These are phyloP conservation scores for Fusarium xyrophilum DNA, from an alignment of 2,329 filamentous ascomycete genomes.

Conservation along the genomic window DNA sequence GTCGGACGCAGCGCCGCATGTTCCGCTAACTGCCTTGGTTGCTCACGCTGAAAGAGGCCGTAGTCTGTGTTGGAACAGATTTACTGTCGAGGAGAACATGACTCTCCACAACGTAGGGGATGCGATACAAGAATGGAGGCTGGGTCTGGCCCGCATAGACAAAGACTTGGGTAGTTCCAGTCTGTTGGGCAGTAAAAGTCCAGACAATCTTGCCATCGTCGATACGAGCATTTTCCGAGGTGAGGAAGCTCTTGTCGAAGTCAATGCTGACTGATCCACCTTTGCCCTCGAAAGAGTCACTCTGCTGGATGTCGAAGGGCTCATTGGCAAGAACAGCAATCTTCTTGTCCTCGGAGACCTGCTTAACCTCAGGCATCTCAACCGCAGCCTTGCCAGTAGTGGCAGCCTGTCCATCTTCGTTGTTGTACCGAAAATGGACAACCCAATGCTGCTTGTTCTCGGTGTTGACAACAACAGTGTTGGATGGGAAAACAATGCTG, in stretches of 20 bases:
- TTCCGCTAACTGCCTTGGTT: neutral
- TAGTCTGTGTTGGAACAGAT: neutral
- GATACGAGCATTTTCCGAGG: slow-evolving; percentile 6
- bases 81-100: neutral
- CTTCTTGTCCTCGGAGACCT: neutral
- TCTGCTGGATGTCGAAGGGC: slow-evolving; percentile 11
- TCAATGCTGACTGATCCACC: slow-evolving; percentile 5
- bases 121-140: slow-evolving; percentile 51
- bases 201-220: slow-evolving; percentile 10
- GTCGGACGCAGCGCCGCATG: neutral
- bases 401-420: neutral
- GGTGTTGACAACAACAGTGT: slow-evolving; percentile 20
- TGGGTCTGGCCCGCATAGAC: slow-evolving; percentile 48
- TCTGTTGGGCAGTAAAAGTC: neutral
- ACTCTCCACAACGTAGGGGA: slow-evolving; percentile 1
- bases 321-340: neutral
- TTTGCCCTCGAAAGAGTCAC: slow-evolving; percentile 7
- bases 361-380: slow-evolving; percentile 9
- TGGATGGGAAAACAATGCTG: neutral
- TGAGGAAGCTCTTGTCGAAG: slow-evolving; percentile 5
- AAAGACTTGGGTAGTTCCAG: slow-evolving; percentile 12
- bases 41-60: neutral
- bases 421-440: slow-evolving; percentile 3
- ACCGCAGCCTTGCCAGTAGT: neutral
- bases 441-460: slow-evolving; percentile 19